A percentile compares a stretch with the other conserved stretches of the same genome.
Evolutionary conservation across 805 yeast genomes (phyloP).

Genomic region (Grigorovia yakushimaensis): DNA sequence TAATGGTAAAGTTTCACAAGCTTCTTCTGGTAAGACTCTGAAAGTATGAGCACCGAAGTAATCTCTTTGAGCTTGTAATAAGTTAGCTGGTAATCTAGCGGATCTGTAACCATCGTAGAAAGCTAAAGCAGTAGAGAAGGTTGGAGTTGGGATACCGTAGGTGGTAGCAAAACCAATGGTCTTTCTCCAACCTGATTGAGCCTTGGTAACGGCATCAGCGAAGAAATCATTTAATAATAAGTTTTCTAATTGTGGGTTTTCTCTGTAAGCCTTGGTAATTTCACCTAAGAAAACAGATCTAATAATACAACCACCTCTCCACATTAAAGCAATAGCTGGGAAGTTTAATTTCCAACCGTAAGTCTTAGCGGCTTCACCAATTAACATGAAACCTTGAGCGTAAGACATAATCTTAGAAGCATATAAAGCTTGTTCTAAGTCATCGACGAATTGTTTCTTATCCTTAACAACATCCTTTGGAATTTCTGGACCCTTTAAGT

Average conservation of each 20-base stretch:
- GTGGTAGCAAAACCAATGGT: slow-evolving; percentile 67
- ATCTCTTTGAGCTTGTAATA: slow-evolving; percentile 98
- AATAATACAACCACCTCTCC: slow-evolving; percentile 99
- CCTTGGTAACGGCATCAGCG: slow-evolving; percentile 81
- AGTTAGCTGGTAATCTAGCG: slow-evolving; percentile 90
- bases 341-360: slow-evolving; percentile 95
- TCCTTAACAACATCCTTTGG: slow-evolving; percentile 58
- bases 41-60: slow-evolving; percentile 99
- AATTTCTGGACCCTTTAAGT: slow-evolving; percentile 69
- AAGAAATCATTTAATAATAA: slow-evolving; percentile 93
- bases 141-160: slow-evolving; percentile 95
- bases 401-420: slow-evolving; percentile 97
- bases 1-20: slow-evolving; percentile 64
- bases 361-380: slow-evolving; percentile 95
- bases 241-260: slow-evolving; percentile 89
- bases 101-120: slow-evolving; percentile 99
- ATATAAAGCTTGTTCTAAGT: slow-evolving; percentile 94
- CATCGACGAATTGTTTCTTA: slow-evolving; percentile 77
- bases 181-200: slow-evolving; percentile 93
- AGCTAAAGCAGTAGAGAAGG: slow-evolving; percentile 91
- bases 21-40: slow-evolving; percentile 83
- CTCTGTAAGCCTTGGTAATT: slow-evolving; percentile 92
- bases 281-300: slow-evolving; percentile 97
- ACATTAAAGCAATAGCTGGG: slow-evolving; percentile 98
- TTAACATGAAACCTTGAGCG: slow-evolving; percentile 99